These are phyloP conservation scores for Aureobasidium leucospermi DNA, from an alignment of 2,329 filamentous ascomycete genomes.

Conservation along the genomic window DNA sequence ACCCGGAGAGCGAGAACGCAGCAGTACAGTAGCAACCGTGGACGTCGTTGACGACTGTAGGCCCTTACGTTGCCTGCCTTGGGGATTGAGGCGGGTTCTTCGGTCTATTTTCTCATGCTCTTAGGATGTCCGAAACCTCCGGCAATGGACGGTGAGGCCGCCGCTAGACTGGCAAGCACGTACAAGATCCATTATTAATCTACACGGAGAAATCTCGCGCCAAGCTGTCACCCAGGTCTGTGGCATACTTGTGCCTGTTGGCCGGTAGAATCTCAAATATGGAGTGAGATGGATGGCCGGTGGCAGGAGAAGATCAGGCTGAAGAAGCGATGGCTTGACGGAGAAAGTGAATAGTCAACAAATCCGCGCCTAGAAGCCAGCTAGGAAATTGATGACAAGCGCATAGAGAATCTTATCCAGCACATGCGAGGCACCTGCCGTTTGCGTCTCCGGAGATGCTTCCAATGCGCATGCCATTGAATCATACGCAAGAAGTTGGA, in stretches of 20 bases:
- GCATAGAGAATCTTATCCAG: not conserved
- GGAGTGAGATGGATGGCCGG: not conserved
- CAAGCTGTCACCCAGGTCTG: not conserved
- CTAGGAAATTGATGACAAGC: not conserved
- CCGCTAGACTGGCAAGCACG: not conserved
- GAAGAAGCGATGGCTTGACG: constrained; percentile 7
- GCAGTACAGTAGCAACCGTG: not conserved
- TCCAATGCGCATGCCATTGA: not conserved
- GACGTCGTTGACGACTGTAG: not conserved
- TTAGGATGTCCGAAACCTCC: not conserved
- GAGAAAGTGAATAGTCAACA: constrained; percentile 5
- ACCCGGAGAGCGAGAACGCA: not conserved
- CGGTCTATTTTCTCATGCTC: not conserved
- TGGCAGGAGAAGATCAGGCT: constrained; percentile 8
- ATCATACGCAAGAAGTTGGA: not conserved
- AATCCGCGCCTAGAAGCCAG: not conserved
- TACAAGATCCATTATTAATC: not conserved
- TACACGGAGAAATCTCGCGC: constrained; percentile 7
- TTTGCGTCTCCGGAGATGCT: not conserved
- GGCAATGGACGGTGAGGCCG: not conserved
- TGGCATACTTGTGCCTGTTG: not conserved
- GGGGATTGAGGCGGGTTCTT: not conserved
- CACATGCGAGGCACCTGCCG: not conserved
- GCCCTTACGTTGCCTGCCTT: not conserved
- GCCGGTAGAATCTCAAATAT: constrained; percentile 1